Evolutionary conservation across 257 asterid genomes (phyloP).

Genomic region (Capsicum pubescens): DNA sequence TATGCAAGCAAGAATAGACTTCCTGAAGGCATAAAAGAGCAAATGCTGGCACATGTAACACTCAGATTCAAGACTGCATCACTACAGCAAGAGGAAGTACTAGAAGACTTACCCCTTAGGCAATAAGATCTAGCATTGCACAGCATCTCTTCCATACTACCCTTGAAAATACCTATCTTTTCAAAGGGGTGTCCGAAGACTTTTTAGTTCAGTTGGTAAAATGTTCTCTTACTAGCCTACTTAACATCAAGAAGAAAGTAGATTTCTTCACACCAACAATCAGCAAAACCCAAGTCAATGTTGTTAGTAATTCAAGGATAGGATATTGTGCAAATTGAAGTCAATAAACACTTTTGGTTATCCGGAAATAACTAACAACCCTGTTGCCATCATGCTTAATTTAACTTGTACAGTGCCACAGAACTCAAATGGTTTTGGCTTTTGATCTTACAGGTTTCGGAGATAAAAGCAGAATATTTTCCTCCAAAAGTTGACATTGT

Average conservation of each 20-base stretch:
- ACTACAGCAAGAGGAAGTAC: conserved; percentile 89
- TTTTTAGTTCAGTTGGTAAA: conserved; percentile 79
- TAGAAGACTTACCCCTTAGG: conserved; percentile 89
- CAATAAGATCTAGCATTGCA: conserved; percentile 87
- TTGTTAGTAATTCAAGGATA: no score
- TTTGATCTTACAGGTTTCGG: conserved; percentile 66
- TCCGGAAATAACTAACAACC: not conserved
- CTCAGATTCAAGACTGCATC: conserved; percentile 91
- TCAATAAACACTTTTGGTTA: not conserved
- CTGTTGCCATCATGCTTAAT: not conserved
- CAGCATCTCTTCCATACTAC: conserved; percentile 76
- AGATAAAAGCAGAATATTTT: conserved; percentile 89
- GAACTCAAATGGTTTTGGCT: not conserved
- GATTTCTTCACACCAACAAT: not conserved
- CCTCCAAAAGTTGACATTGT: conserved; percentile 92
- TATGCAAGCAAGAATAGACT: conserved; percentile 87
- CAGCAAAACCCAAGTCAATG: not conserved
- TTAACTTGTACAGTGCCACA: not conserved
- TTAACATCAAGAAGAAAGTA: not conserved
- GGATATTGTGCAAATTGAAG: not conserved
- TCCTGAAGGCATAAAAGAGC: conserved; percentile 80
- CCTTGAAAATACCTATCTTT: conserved; percentile 73
- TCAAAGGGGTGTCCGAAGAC: conserved; percentile 82
- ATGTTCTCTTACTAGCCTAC: conserved; percentile 30
- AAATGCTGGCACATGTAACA: conserved; percentile 83